Conservation (phyloP, 768 basidiomycete genomes). For the Harrya chromipes region DNA sequence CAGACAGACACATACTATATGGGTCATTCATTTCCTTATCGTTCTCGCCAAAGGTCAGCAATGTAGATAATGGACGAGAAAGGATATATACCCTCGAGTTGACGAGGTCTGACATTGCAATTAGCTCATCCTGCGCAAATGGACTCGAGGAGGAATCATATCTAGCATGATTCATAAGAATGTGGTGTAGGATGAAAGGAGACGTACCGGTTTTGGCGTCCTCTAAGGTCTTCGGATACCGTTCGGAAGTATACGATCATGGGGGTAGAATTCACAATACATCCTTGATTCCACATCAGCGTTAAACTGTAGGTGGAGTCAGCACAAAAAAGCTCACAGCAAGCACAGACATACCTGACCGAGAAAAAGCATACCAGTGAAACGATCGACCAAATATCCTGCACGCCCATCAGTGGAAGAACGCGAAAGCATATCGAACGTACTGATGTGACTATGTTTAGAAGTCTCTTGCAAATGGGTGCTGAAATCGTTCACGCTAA, state of each 20-base stretch:
- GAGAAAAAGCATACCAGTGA: conserved; percentile 11
- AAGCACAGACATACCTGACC: background rate
- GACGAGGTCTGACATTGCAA: conserved; percentile 11
- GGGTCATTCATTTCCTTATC: background rate
- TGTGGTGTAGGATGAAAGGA: background rate
- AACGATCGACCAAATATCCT: background rate
- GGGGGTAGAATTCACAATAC: conserved; percentile 17
- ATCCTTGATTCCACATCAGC: conserved; percentile 9
- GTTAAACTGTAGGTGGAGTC: background rate
- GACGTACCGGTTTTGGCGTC: conserved; percentile 11
- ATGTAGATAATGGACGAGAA: background rate
- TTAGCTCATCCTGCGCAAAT: conserved; percentile 11
- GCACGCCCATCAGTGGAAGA: background rate
- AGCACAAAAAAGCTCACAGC: background rate
- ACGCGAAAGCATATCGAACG: background rate
- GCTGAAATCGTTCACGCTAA: too few relatives aligned
- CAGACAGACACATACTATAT: background rate
- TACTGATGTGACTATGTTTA: background rate
- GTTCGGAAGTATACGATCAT: conserved; percentile 1
- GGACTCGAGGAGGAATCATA: conserved; percentile 17
- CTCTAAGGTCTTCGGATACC: conserved; percentile 6
- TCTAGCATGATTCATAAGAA: background rate
- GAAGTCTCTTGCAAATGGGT: too few relatives aligned
- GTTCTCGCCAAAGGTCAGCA: conserved; percentile 2
- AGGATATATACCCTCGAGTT: conserved; percentile 7